Evolutionary conservation across 2,329 filamentous ascomycete genomes (phyloP).

Genomic region (Aspergillus novofumigatus): DNA sequence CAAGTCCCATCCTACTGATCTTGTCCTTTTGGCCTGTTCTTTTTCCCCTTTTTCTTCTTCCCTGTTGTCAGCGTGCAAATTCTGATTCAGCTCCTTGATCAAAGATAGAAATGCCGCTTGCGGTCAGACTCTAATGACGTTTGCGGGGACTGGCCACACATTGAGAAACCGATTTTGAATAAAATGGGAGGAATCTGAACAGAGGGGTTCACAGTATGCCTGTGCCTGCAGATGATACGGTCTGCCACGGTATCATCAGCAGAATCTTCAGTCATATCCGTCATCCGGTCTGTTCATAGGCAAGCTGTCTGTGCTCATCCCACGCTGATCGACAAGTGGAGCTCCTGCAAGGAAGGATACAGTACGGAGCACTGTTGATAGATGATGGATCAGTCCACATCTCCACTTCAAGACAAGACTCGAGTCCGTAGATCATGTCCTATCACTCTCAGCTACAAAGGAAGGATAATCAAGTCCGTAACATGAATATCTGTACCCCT

Average conservation of each 20-base stretch:
- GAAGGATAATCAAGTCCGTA: background rate
- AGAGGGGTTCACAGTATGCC: background rate
- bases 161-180: background rate
- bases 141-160: conserved; percentile 5
- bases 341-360: background rate
- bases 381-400: background rate
- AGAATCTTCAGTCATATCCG: background rate
- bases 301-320: background rate
- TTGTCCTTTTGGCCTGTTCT: background rate
- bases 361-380: background rate
- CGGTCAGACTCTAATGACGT: conserved; percentile 7
- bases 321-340: background rate
- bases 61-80: background rate
- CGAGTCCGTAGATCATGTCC: background rate
- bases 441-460: background rate
- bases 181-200: background rate
- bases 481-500: background rate
- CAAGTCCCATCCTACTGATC: background rate
- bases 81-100: background rate
- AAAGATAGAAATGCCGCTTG: conserved; percentile 1
- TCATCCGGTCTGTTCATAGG: background rate
- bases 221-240: background rate
- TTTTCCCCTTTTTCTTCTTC: background rate
- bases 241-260: background rate
- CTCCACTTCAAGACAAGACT: background rate